Evolutionary conservation across 495 filamentous ascomycete species (phyloP), one percentile per base, ranked within the genome.

Genomic region (Podospora australis): DNA sequence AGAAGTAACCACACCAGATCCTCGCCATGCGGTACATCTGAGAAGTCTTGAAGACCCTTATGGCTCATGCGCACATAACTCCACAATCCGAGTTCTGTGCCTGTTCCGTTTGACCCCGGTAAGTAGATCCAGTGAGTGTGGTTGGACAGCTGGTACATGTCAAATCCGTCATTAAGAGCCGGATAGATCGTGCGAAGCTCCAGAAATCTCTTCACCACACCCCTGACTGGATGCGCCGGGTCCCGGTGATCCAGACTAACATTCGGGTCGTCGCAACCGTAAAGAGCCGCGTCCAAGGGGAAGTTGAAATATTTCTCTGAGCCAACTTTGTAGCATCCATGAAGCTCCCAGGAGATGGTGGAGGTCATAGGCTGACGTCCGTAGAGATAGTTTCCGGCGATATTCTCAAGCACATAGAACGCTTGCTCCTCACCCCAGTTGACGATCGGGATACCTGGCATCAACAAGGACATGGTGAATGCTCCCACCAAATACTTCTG

Each of bases 351-450:
- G 72, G 77, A 4, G 75, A 67, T 14, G 78, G 75, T 67, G 16
- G 78, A 75, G 16, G 75, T 74, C 79, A 87, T 84, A 0, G 83
- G 63, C 54, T 80, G 77, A 46, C 83, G 76, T 3, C 83, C 83
- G 53, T 79, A 86, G 39, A 87, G 70, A 57, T 87, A 87, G 57
- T 87, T 84, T 41, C 65, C 61, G 9, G 81, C 82, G 4, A 80
- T 80, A 44, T 76, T 84, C 56, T 87, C 83, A 11, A 86, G 53
- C 4, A 83, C 68, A 45, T 87, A 84, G 43, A 83, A 81, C 6
- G 71, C 77, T 56, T 87, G 83, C 54, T 87, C 83, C 55, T 87
- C 83, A 14, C 83, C 83, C 78, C 79, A 87, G 4, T 79, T 51
- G 17, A 85, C 57, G 4, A 82, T 59, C 2, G 83, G 83, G 24